Conservation (phyloP, 805 yeast genomes). For the Candida sphagnicola region DNA sequence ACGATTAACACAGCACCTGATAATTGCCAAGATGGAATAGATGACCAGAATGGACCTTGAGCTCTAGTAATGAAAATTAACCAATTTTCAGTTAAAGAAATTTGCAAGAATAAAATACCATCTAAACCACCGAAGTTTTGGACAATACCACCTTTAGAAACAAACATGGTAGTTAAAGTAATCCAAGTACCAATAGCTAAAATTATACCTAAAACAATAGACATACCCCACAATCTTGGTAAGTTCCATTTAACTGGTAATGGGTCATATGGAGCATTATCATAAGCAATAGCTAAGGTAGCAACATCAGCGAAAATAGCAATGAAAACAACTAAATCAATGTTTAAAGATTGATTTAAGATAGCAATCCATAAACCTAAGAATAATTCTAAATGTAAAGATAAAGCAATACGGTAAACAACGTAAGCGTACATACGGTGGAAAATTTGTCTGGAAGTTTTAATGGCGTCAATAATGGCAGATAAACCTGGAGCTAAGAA, state of each 20-base stretch:
- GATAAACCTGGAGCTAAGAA: slow-evolving; percentile 92
- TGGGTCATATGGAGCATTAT: slow-evolving; percentile 93
- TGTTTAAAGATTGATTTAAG: slow-evolving; percentile 78
- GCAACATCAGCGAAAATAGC: slow-evolving; percentile 98
- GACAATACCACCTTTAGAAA: slow-evolving; percentile 87
- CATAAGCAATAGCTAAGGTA: slow-evolving; percentile 95
- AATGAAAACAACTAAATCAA: slow-evolving; percentile 91
- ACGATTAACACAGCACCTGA: slow-evolving; percentile 89
- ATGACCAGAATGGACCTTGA: slow-evolving; percentile 98
- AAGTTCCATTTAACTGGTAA: slow-evolving; percentile 94
- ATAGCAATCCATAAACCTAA: slow-evolving; percentile 96
- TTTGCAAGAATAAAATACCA: slow-evolving; percentile 91
- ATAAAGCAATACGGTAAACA: slow-evolving; percentile 95
- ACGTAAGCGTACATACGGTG: slow-evolving; percentile 99
- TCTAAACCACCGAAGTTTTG: slow-evolving; percentile 94
- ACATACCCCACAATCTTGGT: slow-evolving; percentile 97
- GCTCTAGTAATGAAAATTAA: slow-evolving; percentile 95
- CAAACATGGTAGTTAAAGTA: slow-evolving; percentile 89
- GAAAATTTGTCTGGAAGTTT: slow-evolving; percentile 96
- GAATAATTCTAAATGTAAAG: slow-evolving; percentile 91
- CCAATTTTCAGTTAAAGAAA: slow-evolving; percentile 96
- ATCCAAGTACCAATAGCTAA: slow-evolving; percentile 94
- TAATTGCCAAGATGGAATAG: slow-evolving; percentile 94
- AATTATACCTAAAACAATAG: slow-evolving; percentile 77
- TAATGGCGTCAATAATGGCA: slow-evolving; percentile 87